phyloP scores from a whole-genome alignment of 345 rosid genomes.

The Citrus hindsii region DNA sequence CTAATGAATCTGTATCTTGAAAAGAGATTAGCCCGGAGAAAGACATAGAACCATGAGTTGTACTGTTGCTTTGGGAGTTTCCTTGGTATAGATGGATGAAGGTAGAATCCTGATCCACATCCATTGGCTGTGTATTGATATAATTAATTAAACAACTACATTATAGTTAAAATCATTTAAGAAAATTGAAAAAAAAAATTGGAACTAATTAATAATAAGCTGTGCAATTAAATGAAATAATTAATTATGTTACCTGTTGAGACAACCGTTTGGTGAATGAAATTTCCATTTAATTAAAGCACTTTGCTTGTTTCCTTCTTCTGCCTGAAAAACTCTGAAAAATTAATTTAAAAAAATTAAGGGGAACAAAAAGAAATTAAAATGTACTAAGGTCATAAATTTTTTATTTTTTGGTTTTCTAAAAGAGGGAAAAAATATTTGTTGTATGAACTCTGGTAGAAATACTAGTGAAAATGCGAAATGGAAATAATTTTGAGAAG shows the following conservation, averaged over 20 bases:
- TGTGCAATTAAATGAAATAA: background rate
- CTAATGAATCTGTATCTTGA: background rate
- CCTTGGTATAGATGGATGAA: background rate
- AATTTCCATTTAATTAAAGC: background rate
- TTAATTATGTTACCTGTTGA: background rate
- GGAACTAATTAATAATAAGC: background rate
- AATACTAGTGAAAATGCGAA: no score
- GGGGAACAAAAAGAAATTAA: background rate
- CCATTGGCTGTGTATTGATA: background rate
- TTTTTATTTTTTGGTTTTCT: no score
- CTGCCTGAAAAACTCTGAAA: background rate
- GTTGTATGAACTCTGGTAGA: no score
- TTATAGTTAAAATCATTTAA: no score
- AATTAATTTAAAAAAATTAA: background rate
- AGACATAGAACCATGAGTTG: no score
- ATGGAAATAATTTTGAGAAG: no score
- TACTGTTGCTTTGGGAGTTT: background rate
- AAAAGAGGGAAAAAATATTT: no score
- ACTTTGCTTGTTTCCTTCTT: background rate
- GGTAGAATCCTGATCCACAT: background rate
- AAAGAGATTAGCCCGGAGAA: background rate
- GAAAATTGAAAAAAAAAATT: background rate
- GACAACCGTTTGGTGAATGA: background rate
- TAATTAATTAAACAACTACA: no score
- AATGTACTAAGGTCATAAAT: background rate